These are phyloP conservation scores for Limtongia smithiae DNA, from an alignment of 805 yeast genomes.

Conservation along the genomic window DNA sequence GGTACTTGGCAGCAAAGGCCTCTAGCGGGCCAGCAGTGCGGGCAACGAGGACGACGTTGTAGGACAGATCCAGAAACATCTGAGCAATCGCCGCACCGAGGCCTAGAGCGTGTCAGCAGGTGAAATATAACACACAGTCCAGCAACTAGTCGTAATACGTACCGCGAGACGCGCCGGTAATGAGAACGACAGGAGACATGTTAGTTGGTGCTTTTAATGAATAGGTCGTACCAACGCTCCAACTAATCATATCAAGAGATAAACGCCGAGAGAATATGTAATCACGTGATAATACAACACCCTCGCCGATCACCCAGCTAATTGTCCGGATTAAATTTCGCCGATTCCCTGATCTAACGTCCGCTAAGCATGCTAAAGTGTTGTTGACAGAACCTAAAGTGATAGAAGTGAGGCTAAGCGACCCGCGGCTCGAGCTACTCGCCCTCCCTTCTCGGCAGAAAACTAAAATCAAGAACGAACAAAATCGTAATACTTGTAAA, in stretches of 20 bases:
- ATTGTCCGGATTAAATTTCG: too few relatives aligned
- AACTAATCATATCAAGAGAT: neutral
- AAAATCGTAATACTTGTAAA: too few relatives aligned
- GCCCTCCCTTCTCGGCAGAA: too few relatives aligned
- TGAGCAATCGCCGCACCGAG: conserved; percentile 72
- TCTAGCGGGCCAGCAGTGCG: conserved; percentile 19
- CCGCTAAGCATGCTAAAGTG: too few relatives aligned
- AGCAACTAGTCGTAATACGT: neutral
- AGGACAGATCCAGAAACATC: conserved; percentile 41
- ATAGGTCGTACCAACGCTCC: neutral
- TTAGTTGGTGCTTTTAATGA: too few relatives aligned
- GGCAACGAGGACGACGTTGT: conserved; percentile 45
- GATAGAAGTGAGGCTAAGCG: too few relatives aligned
- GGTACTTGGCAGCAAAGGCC: conserved; percentile 20
- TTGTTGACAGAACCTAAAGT: too few relatives aligned
- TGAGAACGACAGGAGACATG: conserved; percentile 29
- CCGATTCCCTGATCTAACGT: too few relatives aligned
- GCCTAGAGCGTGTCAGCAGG: conserved; percentile 7
- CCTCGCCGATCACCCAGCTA: too few relatives aligned
- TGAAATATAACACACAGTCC: neutral
- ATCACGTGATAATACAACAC: neutral
- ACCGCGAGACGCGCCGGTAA: conserved; percentile 42
- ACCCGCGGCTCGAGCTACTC: too few relatives aligned
- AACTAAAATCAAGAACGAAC: too few relatives aligned
- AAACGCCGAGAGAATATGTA: neutral